phyloP scores from a whole-genome alignment of 164 flowering plant species.

The Piper longum region DNA sequence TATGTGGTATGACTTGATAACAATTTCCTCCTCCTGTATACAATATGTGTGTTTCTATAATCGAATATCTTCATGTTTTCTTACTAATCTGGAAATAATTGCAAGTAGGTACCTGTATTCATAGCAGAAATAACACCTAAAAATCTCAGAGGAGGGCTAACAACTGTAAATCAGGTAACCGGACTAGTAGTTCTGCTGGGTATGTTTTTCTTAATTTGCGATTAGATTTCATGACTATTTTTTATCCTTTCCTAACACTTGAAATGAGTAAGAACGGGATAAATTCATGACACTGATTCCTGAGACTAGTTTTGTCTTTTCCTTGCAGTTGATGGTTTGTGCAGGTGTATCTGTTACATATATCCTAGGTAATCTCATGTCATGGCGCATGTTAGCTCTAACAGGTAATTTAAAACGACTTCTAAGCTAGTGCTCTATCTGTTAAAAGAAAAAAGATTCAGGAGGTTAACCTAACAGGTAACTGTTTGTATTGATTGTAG shows the following conservation, averaged over 20 bases:
- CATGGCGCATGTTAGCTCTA: constrained; percentile 63
- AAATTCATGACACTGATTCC: no score
- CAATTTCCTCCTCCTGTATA: not conserved
- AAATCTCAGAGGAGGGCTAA: constrained; percentile 69
- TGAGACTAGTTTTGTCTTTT: no score
- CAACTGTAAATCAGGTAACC: constrained; percentile 60
- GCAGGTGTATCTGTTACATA: constrained; percentile 42
- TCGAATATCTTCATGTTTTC: not conserved
- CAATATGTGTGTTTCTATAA: not conserved
- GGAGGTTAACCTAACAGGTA: not conserved
- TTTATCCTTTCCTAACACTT: no score
- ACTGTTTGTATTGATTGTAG: constrained; percentile 24
- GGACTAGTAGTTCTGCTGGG: not conserved
- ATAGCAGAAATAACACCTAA: constrained; percentile 82
- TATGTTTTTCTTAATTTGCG: no score
- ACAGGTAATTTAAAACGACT: constrained; percentile 27
- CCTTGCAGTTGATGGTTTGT: constrained; percentile 61
- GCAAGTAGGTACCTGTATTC: constrained; percentile 57
- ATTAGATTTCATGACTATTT: no score
- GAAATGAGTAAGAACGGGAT: no score
- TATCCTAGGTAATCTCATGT: constrained; percentile 39
- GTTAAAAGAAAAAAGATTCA: not conserved
- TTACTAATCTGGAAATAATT: not conserved
- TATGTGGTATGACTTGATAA: constrained; percentile 41
- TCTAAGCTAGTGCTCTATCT: not conserved